These are phyloP conservation scores for Pyrenophora graminea DNA, from an alignment of 2,329 filamentous ascomycete species.

Conservation along the genomic window DNA sequence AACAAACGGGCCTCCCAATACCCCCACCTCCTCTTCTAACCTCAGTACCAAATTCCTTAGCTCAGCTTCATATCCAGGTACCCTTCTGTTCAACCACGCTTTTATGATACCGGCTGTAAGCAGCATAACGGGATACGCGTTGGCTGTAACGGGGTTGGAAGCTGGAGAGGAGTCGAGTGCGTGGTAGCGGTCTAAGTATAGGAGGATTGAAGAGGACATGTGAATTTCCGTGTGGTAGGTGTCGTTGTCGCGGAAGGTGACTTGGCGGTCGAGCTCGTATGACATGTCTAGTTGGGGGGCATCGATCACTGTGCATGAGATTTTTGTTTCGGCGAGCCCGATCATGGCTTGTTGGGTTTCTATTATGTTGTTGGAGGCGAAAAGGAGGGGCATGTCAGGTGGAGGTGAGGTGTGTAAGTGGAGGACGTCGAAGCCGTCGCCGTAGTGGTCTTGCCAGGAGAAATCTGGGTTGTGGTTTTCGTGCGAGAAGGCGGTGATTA, in stretches of 20 bases:
- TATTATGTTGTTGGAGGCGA: slow-evolving; percentile 37
- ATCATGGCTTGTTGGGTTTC: slow-evolving; percentile 41
- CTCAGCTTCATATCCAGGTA: slow-evolving; percentile 19
- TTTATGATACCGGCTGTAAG: slow-evolving; percentile 17
- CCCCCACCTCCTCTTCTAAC: slow-evolving; percentile 24
- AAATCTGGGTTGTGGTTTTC: slow-evolving; percentile 78
- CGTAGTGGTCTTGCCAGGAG: slow-evolving; percentile 77
- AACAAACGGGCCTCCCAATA: slow-evolving; percentile 31
- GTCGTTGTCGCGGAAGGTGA: slow-evolving; percentile 44
- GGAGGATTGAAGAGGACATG: slow-evolving; percentile 30
- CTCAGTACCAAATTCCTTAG: slow-evolving; percentile 12
- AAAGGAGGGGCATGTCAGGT: slow-evolving; percentile 46
- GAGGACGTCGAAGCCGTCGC: slow-evolving; percentile 80
- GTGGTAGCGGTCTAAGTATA: slow-evolving; percentile 43
- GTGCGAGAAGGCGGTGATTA: slow-evolving; percentile 79
- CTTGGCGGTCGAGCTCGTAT: slow-evolving; percentile 25
- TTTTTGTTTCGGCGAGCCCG: slow-evolving; percentile 36
- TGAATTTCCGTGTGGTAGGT: slow-evolving; percentile 38
- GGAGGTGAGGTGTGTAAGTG: slow-evolving; percentile 52
- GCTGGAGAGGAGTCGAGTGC: slow-evolving; percentile 19
- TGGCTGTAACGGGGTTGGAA: slow-evolving; percentile 18
- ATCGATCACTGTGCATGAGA: slow-evolving; percentile 20
- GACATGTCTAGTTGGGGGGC: slow-evolving; percentile 25
- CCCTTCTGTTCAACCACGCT: slow-evolving; percentile 23
- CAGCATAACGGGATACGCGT: slow-evolving; percentile 27